Conservation (phyloP, 2,329 filamentous ascomycete species). For the Rhexocercosporidium sp. region DNA sequence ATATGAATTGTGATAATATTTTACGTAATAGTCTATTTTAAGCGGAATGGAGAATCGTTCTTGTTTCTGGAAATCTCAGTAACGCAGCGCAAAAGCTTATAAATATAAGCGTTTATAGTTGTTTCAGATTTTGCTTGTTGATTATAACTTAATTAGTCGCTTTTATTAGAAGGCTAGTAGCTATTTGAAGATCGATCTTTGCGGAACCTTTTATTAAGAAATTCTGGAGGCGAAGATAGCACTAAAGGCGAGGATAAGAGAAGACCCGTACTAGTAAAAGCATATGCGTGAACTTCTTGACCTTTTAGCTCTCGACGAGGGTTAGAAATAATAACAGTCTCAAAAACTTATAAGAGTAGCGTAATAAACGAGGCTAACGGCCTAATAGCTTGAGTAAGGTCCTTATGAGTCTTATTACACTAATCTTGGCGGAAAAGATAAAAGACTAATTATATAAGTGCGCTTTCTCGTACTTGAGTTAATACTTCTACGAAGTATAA, state of each 20-base stretch:
- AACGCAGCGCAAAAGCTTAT: not conserved
- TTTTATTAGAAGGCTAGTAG: not conserved
- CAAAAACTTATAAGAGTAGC: not conserved
- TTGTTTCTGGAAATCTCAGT: not conserved
- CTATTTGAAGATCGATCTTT: not conserved
- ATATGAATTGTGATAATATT: too few relatives aligned
- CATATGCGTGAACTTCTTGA: not conserved
- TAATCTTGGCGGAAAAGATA: not conserved
- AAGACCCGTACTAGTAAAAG: not conserved
- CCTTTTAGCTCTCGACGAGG: not conserved
- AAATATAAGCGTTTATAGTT: not conserved
- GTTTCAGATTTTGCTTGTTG: not conserved
- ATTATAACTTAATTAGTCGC: not conserved
- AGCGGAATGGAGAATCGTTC: not conserved
- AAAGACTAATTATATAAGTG: not conserved
- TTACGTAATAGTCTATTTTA: too few relatives aligned
- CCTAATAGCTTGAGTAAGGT: not conserved
- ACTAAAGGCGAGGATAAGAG: not conserved
- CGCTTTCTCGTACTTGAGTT: not conserved
- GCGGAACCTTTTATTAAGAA: not conserved
- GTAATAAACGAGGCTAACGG: not conserved
- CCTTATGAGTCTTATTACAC: not conserved
- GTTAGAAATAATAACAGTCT: not conserved
- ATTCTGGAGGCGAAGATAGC: not conserved
- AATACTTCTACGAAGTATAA: not conserved